Evolutionary conservation across 202 grass and related monocot species (phyloP), one percentile per base, ranked within the genome.

Genomic region (Schoenoplectus triqueter): DNA sequence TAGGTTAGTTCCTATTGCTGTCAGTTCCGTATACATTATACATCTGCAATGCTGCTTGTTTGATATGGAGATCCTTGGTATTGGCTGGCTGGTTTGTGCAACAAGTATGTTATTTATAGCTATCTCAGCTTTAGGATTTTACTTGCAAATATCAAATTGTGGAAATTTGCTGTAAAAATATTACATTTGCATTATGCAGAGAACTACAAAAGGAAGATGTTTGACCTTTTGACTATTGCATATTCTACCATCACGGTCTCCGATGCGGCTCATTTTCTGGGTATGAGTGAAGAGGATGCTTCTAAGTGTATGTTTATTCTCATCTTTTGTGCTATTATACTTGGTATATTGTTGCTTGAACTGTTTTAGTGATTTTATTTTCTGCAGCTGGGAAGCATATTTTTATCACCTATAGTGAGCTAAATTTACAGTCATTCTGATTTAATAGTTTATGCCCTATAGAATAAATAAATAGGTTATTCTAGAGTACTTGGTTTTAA

Each of bases 161-260:
- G 39, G 75, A 4, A 46, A 44, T 79, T 42, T 40, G 57, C 19
- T 59, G 52, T 10, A 60, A 5, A 61, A 10, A 54, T 61, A 18
- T 78, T 60, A 31, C 17, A 61, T 45, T 17, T 76, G 5, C 54
- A 2, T 79, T 15, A 11, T 83, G 81, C 85, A 99, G 97, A 99
- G 84, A 99, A 89, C 85, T 99, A 94, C 85, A 96, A 86, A 78
- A 94, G 92, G 83, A 94, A 88, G 90, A 94, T 94, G 87, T 96
- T 99, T 85, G 87, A 94, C 84, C 84, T 99, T 57, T 81, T 99
- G 73, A 94, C 86, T 78, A 84, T 85, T 89, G 93, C 96, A 8
- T 99, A 99, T 92, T 94, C 93, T 48, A 96, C 93, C 65, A 96
- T 96, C 57, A 88, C 61, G 0, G 72, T 91, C 74, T 85, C 85